phyloP scores from a whole-genome alignment of 306 rosid genomes.

The Pyrus communis region DNA sequence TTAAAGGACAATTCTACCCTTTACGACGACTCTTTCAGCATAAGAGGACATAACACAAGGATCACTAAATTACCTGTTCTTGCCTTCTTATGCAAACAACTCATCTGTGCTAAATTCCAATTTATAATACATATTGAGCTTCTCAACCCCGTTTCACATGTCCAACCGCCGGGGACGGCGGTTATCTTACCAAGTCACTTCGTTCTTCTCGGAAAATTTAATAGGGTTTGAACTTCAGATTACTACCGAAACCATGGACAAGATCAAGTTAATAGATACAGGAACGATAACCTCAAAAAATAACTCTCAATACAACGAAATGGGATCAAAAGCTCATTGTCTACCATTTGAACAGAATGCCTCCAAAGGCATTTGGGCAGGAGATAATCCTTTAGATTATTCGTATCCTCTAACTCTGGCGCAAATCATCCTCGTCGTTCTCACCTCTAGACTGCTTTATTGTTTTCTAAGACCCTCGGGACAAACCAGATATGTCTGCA shows the following conservation, averaged over 20 bases:
- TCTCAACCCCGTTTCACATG: neutral
- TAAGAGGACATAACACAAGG: neutral
- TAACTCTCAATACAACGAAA: neutral
- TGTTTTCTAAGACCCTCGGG: conserved; percentile 37
- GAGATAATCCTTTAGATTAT: conserved; percentile 30
- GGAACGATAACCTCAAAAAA: neutral
- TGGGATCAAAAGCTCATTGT: neutral
- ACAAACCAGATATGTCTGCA: conserved; percentile 47
- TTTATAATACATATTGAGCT: neutral
- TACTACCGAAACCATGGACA: neutral
- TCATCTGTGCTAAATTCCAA: too few species aligned
- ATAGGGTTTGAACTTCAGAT: neutral
- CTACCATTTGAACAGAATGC: neutral
- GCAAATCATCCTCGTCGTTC: conserved; percentile 8
- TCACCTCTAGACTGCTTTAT: conserved; percentile 9
- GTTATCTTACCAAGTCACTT: neutral
- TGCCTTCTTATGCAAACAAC: too few species aligned
- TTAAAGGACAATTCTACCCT: neutral
- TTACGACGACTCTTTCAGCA: neutral
- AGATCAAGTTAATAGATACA: neutral
- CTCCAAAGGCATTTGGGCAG: conserved; percentile 31
- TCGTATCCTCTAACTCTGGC: conserved; percentile 24
- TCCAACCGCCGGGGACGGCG: neutral
- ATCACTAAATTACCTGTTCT: too few species aligned
- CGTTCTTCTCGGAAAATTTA: neutral